Conservation (phyloP, 192 early-diverging fungal species). For the Coemansia sp. region DNA sequence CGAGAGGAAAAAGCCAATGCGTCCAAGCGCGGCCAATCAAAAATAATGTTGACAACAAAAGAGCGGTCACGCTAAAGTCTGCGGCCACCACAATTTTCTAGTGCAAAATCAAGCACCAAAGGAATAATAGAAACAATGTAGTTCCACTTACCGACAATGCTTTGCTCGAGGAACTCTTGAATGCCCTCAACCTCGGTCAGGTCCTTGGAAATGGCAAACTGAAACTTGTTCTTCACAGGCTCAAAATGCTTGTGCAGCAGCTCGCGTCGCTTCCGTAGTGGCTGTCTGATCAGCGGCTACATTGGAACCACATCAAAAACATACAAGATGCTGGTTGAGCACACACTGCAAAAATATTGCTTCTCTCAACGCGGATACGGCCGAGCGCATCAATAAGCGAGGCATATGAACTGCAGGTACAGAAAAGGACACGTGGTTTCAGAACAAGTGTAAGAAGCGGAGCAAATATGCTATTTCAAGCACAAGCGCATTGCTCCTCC, state of each 20-base stretch:
- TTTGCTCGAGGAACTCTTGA: conserved; percentile 71
- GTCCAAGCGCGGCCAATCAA: too few species aligned
- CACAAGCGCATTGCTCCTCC: too few species aligned
- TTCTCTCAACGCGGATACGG: neutral
- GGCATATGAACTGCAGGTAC: neutral
- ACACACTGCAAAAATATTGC: too few species aligned
- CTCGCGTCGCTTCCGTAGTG: conserved; percentile 75
- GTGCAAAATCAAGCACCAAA: conserved; percentile 2
- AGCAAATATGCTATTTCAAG: too few species aligned
- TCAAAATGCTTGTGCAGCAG: conserved; percentile 68
- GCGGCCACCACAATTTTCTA: neutral
- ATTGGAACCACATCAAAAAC: neutral
- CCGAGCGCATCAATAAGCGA: neutral
- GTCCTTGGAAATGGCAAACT: conserved; percentile 83
- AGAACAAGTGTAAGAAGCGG: neutral
- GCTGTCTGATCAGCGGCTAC: conserved; percentile 72
- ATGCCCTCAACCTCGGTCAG: conserved; percentile 88
- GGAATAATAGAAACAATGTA: neutral
- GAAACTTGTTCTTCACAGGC: conserved; percentile 82
- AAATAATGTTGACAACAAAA: too few species aligned
- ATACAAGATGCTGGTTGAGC: too few species aligned
- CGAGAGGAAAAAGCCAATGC: neutral
- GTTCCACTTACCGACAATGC: conserved; percentile 38
- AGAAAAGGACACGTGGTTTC: neutral
- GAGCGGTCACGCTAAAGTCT: neutral